A percentile compares a stretch with the other conserved stretches of the same genome.
phyloP scores from a whole-genome alignment of 2,329 filamentous ascomycete genomes.

The Plectosphaerella sp. region DNA sequence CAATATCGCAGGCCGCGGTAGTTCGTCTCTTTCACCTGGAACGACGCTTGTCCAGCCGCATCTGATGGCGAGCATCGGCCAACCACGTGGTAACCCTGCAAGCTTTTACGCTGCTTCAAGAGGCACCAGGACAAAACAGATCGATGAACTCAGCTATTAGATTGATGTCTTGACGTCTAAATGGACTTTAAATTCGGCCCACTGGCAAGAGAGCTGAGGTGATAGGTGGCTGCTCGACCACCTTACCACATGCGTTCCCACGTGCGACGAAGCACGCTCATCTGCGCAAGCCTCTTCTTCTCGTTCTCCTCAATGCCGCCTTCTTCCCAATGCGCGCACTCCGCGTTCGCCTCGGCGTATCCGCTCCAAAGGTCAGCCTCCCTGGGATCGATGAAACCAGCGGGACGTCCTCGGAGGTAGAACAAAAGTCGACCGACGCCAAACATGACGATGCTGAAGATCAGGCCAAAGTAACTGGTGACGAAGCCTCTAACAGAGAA shows the following conservation, averaged over 20 bases:
- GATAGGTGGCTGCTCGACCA: no score
- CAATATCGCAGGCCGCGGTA: no score
- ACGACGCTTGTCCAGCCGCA: no score
- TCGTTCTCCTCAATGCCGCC: slow-evolving; percentile 42
- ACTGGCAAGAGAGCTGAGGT: no score
- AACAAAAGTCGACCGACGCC: slow-evolving; percentile 25
- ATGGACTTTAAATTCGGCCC: no score
- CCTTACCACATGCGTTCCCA: slow-evolving; percentile 34
- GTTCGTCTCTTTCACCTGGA: no score
- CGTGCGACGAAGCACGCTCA: slow-evolving; percentile 26
- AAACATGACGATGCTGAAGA: slow-evolving; percentile 52
- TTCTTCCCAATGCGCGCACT: slow-evolving; percentile 38
- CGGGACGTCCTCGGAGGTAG: slow-evolving; percentile 61
- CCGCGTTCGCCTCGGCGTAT: slow-evolving; percentile 60
- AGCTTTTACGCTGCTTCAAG: no score
- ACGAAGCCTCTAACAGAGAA: slow-evolving; percentile 39
- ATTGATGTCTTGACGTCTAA: no score
- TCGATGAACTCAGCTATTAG: no score
- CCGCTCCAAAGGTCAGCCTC: slow-evolving; percentile 60
- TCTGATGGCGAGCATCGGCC: no score
- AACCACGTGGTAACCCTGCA: no score
- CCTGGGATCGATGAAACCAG: slow-evolving; percentile 41
- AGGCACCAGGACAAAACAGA: no score
- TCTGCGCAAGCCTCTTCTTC: slow-evolving; percentile 25
- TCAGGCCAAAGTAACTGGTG: slow-evolving; percentile 49